Evolutionary conservation across 768 basidiomycete genomes (phyloP), one percentile per base, ranked within the genome.

Genomic region (Naganishia friedmannii): DNA sequence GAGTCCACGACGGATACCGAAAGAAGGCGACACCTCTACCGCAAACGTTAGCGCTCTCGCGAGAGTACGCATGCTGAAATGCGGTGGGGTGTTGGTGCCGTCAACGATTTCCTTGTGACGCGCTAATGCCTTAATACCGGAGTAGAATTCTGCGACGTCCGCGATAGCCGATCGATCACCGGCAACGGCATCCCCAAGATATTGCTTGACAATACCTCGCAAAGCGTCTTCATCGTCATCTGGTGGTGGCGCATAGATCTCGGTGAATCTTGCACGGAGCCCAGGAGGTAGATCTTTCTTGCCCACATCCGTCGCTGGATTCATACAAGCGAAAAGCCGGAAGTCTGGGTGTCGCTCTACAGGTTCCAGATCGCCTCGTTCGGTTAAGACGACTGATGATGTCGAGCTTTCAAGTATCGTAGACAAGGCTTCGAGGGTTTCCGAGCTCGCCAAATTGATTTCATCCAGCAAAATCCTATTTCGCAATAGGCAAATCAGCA

Each of bases 321-420:
- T 99, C 96, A 99, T 99, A 79, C 96, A 99, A 4, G 93, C 93
- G 76, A 98, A 98, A 5, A 98, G 85, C 23, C 95, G 90, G 83
- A 99, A 99, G 75, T 95, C 89, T 21, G 92, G 88, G 79, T 99
- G 96, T 0, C 96, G 89, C 58, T 89, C 88, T 32, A 98, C 85
- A 1, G 91, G 90, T 74, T 93, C 91, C 66, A 97, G 82, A 12
- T 92, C 89, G 0, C 94, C 95, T 78, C 93, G 88, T 77, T 98
- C 96, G 0, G 93, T 93, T 68, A 99, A 83, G 0, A 93, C 91
- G 74, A 99, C 89, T 0, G 95, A 98, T 0, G 92, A 87, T 9
- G 86, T 87, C 0, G 92, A 86, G n/a, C 88, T 86, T 71, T 91
- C 89, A 21, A 98, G 85, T 9, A 99, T 84, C n/a, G 88, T 86